Evolutionary conservation across 768 basidiomycete species (phyloP).

Genomic region (Krasilnikovozyma curviuscula): DNA sequence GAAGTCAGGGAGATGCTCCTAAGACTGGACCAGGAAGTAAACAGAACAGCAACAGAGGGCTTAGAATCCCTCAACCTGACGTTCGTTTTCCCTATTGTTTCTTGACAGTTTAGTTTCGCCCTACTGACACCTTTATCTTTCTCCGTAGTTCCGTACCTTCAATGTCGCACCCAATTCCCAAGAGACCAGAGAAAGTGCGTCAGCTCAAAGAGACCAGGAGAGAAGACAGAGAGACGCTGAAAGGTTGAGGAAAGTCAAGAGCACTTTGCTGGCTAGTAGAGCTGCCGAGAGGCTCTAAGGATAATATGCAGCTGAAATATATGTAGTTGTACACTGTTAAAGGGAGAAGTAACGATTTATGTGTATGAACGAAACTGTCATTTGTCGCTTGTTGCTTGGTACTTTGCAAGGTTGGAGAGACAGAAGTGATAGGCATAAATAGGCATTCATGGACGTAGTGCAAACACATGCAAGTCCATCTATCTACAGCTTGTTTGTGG

Average conservation of each 20-base stretch:
- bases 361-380: too few species aligned
- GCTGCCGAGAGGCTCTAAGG: constrained; percentile 4
- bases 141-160: neutral
- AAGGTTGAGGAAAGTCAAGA: constrained; percentile 15
- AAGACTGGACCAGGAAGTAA: too few species aligned
- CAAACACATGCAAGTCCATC: too few species aligned
- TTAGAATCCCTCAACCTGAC: constrained; percentile 3
- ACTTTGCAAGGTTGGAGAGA: too few species aligned
- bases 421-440: too few species aligned
- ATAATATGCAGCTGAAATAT: too few species aligned
- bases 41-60: constrained; percentile 8
- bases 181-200: neutral
- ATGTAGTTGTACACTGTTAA: too few species aligned
- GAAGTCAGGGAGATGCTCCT: constrained; percentile 3
- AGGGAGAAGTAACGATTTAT: too few species aligned
- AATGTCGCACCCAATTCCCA: constrained; percentile 4
- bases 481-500: too few species aligned
- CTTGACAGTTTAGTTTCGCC: neutral
- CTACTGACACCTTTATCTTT: neutral
- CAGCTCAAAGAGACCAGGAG: neutral
- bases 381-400: too few species aligned
- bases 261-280: constrained; percentile 12
- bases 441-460: too few species aligned
- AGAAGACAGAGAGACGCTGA: constrained; percentile 14
- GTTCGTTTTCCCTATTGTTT: neutral